Conservation (phyloP, 2,329 filamentous ascomycete genomes). For the Fusarium tjaetaba region DNA sequence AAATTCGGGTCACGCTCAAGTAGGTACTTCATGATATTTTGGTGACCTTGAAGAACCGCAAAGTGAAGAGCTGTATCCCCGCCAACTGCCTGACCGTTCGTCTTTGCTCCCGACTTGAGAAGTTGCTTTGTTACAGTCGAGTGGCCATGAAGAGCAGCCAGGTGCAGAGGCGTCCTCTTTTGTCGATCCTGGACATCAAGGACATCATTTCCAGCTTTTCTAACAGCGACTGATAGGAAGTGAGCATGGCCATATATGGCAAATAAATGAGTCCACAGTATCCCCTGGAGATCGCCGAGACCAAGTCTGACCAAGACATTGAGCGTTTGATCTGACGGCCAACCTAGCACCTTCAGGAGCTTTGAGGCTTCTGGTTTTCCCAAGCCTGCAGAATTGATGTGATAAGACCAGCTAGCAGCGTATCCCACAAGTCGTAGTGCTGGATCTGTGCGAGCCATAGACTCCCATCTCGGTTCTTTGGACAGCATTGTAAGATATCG, state of each 20-base stretch:
- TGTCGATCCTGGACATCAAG: not conserved
- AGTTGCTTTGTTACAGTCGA: not conserved
- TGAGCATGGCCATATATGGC: not conserved
- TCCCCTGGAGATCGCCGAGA: not conserved
- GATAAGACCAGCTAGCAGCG: not conserved
- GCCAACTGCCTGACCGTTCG: not conserved
- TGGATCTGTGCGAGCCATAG: not conserved
- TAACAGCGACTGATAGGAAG: not conserved
- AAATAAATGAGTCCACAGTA: not conserved
- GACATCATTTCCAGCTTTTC: not conserved
- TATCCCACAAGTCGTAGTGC: not conserved
- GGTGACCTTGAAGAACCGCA: not conserved
- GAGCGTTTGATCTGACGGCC: not conserved
- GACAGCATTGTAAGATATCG: not conserved
- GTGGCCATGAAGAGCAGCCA: not conserved
- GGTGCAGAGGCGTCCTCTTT: not conserved
- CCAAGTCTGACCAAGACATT: not conserved
- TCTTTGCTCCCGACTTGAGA: not conserved
- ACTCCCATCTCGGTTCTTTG: not conserved
- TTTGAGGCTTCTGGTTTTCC: not conserved
- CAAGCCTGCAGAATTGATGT: not conserved
- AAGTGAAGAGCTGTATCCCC: constrained; percentile 1
- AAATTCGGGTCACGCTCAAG: not conserved
- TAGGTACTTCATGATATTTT: not conserved
- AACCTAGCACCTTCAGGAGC: not conserved